These are phyloP conservation scores for Agrostemma githago DNA, from an alignment of 148 eudicot genomes.

Conservation along the genomic window DNA sequence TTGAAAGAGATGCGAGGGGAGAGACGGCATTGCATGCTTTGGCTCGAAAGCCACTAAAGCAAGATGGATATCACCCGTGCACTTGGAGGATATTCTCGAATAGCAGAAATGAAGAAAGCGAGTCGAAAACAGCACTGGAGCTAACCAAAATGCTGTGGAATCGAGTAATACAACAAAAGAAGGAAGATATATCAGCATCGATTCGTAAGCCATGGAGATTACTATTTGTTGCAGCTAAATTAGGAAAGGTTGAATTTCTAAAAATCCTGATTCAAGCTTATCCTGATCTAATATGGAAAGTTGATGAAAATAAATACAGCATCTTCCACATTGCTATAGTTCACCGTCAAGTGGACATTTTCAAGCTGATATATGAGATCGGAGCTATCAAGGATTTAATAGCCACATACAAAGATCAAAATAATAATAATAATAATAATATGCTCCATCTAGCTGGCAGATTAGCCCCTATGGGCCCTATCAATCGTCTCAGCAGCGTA, in stretches of 20 bases:
- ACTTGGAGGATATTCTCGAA: slow-evolving; percentile 8
- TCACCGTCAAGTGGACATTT: slow-evolving; percentile 37
- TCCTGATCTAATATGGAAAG: slow-evolving; percentile 46
- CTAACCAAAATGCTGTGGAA: slow-evolving; percentile 19
- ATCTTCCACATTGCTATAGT: slow-evolving; percentile 45
- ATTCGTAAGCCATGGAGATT: slow-evolving; percentile 22
- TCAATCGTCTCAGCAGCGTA: slow-evolving; percentile 26
- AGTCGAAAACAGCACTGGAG: slow-evolving; percentile 9
- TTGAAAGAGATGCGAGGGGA: slow-evolving; percentile 13
- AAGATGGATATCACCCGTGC: background rate
- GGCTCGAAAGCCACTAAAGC: slow-evolving; percentile 20
- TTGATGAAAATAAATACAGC: slow-evolving; percentile 31
- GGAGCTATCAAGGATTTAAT: slow-evolving; percentile 38
- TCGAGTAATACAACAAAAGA: slow-evolving; percentile 18
- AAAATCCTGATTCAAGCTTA: slow-evolving; percentile 28
- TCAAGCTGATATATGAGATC: slow-evolving; percentile 40
- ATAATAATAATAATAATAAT: slow-evolving; percentile 20
- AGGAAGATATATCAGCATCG: slow-evolving; percentile 6
- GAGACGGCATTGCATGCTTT: slow-evolving; percentile 27
- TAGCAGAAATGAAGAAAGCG: background rate
- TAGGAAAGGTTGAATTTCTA: slow-evolving; percentile 39
- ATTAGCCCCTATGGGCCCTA: slow-evolving; percentile 30
- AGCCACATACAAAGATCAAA: slow-evolving; percentile 25
- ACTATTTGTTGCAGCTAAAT: slow-evolving; percentile 26
- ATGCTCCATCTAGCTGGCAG: slow-evolving; percentile 41